Evolutionary conservation across 805 yeast species (phyloP), one percentile per base, ranked within the genome.

Genomic region (Clavispora fructus): DNA sequence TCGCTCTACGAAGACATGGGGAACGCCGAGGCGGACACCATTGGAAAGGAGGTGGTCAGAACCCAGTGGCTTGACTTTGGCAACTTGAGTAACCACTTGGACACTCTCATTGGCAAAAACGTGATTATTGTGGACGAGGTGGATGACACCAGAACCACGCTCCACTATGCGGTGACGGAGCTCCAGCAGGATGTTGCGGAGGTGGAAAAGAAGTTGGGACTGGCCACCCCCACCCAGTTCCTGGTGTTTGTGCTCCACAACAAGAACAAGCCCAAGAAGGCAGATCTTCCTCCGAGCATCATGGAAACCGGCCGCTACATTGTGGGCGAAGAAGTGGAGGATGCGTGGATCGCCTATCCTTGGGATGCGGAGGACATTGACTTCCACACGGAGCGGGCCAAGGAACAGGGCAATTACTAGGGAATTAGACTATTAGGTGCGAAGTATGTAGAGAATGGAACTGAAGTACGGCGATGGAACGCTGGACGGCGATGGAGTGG

Each of bases 321-420:
- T 54, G 90, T 85, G 44, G 90, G 89, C 16, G 78, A 85, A 67
- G 72, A 79, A 35, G 87, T 85, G 39, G 90, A 86, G 31, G 94
- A 87, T 59, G 74, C 74, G 47, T 86, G 95, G 95, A 85, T 83
- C 54, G 91, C 94, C 19, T 86, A 86, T 59, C 95, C 95, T 40
- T 86, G 95, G 95, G 94, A 86, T 63, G 77, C 85, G 16, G 75
- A 77, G 46, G 91, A 86, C 63, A 85, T 86, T 58, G 89, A 83
- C 23, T 71, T 68, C 62, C 94, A 86, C 56, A 84, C 87, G 33
- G 73, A 76, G 64, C 80, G 69, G 71, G 91, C 92, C 35, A 73
- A 81, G 51, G 79, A 77, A 57, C 94, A 86, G 68, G 91, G 85
- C 27, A 84, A 85, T 57, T 52, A 52, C 41, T 52, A 39, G 40